Conservation (phyloP, 1,139 yeast genomes). For the Zygotorulaspora mrakii region DNA sequence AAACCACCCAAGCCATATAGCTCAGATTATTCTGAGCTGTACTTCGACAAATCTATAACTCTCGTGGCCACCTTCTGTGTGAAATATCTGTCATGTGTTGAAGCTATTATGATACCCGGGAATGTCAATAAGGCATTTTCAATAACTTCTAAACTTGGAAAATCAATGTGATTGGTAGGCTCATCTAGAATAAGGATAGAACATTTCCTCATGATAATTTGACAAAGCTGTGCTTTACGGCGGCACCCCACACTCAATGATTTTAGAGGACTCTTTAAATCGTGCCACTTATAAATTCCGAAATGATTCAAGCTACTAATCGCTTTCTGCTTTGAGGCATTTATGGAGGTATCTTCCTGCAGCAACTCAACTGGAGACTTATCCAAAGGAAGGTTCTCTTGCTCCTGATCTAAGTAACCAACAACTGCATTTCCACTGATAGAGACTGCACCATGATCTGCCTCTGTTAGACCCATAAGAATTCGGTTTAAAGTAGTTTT, state of each 20-base stretch:
- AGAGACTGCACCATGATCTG: conserved; percentile 17
- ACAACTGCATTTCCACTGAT: conserved; percentile 19
- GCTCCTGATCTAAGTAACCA: conserved; percentile 20
- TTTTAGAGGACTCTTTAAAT: conserved; percentile 15
- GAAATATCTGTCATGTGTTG: conserved; percentile 20
- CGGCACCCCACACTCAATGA: conserved; percentile 19
- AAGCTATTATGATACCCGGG: conserved; percentile 19
- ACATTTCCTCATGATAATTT: conserved; percentile 19
- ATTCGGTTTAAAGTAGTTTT: conserved; percentile 18
- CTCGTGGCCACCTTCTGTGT: conserved; percentile 19
- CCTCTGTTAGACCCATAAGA: conserved; percentile 15
- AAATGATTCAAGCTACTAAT: conserved; percentile 17
- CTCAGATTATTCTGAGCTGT: conserved; percentile 8
- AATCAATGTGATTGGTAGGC: conserved; percentile 21
- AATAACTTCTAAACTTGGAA: conserved; percentile 17
- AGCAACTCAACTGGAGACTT: conserved; percentile 17
- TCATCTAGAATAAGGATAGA: conserved; percentile 17
- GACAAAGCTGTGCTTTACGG: conserved; percentile 20
- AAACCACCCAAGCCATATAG: too few species aligned
- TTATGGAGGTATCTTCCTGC: conserved; percentile 13
- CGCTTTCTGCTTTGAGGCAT: conserved; percentile 17
- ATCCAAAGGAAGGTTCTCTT: conserved; percentile 18
- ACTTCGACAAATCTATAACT: conserved; percentile 15
- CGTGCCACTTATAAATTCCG: conserved; percentile 20
- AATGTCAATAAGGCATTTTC: conserved; percentile 17